Evolutionary conservation across 1,284 basidiomycete genomes (phyloP), one percentile per base, ranked within the genome.

Genomic region (Moesziomyces globuligerus): DNA sequence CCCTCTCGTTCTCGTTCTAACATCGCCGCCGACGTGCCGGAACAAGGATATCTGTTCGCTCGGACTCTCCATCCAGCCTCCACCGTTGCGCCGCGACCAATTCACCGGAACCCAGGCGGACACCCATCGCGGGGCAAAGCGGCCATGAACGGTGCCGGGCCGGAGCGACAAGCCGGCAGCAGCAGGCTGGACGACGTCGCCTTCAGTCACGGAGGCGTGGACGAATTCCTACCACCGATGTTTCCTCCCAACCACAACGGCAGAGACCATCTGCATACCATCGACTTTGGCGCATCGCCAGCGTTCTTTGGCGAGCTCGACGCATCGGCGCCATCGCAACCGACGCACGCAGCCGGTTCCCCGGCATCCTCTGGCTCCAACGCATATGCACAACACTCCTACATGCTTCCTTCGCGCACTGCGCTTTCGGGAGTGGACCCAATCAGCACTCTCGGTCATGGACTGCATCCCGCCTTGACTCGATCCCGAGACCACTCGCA

Each of bases 361-460:
- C 17, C 32, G 15, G 13, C 15, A n/a, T 34, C 32, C 7, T 25
- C 7, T 21, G 6, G 5, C 32, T 24, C 18, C n/a, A 26, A 26
- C 32, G n/a, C 29, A n/a, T 44, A 40, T 24, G 8, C 9, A 5
- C 23, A 26, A 11, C 37, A 18, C 17, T 26, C 4, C 21, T 18
- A n/a, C 48, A 26, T 43, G n/a, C 23, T 17, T n/a, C 8, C 38
- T 7, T 36, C 59, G 9, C 44, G 40, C 10, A 21, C 48, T 9
- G 43, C 51, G 13, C 23, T 59, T 0, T 66, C 62, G 13, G 55
- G 56, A 1, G n/a, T 47, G 5, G 62, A 66, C 46, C 62, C 62
- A 5, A 53, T 66, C 47, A 66, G 56, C 44, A 55, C 58, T 26
- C 55, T 66, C 10, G 56, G 55, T 4, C 50, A 58, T 32, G 34